A percentile compares a stretch with the other conserved stretches of the same genome.
Conservation (phyloP, 495 filamentous ascomycete species). For the Cercophora sp. region DNA sequence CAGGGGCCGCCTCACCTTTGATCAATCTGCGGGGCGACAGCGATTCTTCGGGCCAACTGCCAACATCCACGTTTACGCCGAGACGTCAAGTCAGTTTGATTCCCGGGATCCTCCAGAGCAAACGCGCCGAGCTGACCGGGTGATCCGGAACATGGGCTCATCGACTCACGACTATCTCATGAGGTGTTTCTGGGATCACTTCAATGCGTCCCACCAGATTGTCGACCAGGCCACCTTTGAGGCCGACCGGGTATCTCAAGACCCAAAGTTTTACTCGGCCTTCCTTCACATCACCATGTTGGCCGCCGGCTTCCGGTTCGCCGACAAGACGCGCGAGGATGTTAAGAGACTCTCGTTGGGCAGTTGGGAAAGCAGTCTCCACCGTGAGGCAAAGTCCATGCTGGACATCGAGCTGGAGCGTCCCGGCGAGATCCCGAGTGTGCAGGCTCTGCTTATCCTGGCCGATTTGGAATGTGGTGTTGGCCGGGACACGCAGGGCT, state of each 20-base stretch:
- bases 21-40: conserved; percentile 39
- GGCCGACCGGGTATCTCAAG: conserved; percentile 41
- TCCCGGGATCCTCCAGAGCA: conserved; percentile 31
- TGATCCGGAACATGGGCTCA: conserved; percentile 38
- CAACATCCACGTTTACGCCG: conserved; percentile 32
- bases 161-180: conserved; percentile 51
- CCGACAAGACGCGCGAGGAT: conserved; percentile 44
- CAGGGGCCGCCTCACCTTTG: conserved; percentile 40
- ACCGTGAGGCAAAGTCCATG: conserved; percentile 51
- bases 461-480: conserved; percentile 51
- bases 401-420: conserved; percentile 48
- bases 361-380: conserved; percentile 47
- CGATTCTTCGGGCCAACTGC: conserved; percentile 49
- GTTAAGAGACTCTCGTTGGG: conserved; percentile 43
- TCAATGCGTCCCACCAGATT: conserved; percentile 44
- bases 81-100: conserved; percentile 9
- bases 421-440: conserved; percentile 46
- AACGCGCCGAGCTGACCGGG: conserved; percentile 38
- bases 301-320: conserved; percentile 48
- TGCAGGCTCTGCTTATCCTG: conserved; percentile 47
- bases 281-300: conserved; percentile 52
- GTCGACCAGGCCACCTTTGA: conserved; percentile 47
- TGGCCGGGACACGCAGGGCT: conserved; percentile 48
- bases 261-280: conserved; percentile 43
- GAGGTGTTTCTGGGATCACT: conserved; percentile 49